Percentiles rank a stretch among this genome's conserved stretches.
Evolutionary conservation across 306 rosid species (phyloP).

Genomic region (Luffa acutangula): DNA sequence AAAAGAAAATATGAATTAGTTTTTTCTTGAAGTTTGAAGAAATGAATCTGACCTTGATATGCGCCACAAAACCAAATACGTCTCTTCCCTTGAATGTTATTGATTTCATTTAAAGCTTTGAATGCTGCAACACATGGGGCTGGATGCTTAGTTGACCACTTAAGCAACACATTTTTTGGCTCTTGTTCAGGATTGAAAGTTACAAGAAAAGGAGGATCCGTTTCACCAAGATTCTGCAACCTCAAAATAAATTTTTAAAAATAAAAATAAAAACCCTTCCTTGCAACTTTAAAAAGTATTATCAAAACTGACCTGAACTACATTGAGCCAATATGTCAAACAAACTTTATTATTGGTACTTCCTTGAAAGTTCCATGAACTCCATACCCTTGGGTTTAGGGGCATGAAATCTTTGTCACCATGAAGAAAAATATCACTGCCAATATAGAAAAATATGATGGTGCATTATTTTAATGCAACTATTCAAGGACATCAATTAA

Average conservation of each 20-base stretch:
- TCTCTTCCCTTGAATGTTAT: slow-evolving; percentile 75
- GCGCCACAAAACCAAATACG: slow-evolving; percentile 91
- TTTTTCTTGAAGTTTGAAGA: too few relatives aligned
- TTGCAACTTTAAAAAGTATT: neutral
- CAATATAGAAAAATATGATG: slow-evolving; percentile 22
- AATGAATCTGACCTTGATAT: slow-evolving; percentile 41
- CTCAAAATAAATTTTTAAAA: too few relatives aligned
- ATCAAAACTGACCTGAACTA: slow-evolving; percentile 62
- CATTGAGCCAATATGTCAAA: slow-evolving; percentile 83
- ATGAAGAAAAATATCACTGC: slow-evolving; percentile 87
- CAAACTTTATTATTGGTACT: slow-evolving; percentile 42
- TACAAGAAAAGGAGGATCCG: slow-evolving; percentile 54
- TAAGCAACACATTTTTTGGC: slow-evolving; percentile 55
- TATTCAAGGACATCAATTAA: neutral
- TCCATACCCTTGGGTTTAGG: slow-evolving; percentile 80
- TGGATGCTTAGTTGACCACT: slow-evolving; percentile 79
- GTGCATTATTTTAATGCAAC: slow-evolving; percentile 13
- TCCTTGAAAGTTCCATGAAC: slow-evolving; percentile 90
- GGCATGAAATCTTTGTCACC: slow-evolving; percentile 86
- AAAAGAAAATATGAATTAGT: too few relatives aligned
- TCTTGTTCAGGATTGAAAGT: slow-evolving; percentile 71
- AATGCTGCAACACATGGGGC: slow-evolving; percentile 75
- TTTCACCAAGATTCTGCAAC: slow-evolving; percentile 59
- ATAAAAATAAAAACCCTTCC: neutral
- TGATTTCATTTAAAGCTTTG: slow-evolving; percentile 60